Conservation (phyloP, 1,284 basidiomycete species). For the Tremellales sp. region DNA sequence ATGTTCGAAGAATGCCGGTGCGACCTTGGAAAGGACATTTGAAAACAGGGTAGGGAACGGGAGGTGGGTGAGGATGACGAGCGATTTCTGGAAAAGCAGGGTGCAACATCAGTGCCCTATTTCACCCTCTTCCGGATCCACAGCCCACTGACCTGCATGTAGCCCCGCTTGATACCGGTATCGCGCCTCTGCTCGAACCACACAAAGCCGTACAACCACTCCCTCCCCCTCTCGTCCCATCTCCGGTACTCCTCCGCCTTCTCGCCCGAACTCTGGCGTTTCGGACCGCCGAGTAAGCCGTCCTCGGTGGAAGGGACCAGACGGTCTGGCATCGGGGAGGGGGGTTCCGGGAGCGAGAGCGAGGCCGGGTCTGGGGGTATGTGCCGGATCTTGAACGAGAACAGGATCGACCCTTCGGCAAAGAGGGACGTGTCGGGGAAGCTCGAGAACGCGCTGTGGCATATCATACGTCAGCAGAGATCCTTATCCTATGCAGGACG, state of each 20-base stretch:
- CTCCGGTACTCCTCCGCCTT: slow-evolving; percentile 44
- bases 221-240: slow-evolving; percentile 44
- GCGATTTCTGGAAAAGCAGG: slow-evolving; percentile 66
- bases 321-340: slow-evolving; percentile 35
- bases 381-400: slow-evolving; percentile 55
- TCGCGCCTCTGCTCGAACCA: slow-evolving; percentile 74
- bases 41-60: slow-evolving; percentile 81
- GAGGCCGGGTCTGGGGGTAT: slow-evolving; percentile 46
- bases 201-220: slow-evolving; percentile 71
- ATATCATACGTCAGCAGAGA: neutral
- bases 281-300: neutral
- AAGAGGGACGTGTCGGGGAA: slow-evolving; percentile 88
- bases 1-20: slow-evolving; percentile 69
- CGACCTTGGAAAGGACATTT: slow-evolving; percentile 64
- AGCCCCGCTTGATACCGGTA: slow-evolving; percentile 68
- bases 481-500: neutral
- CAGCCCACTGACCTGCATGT: slow-evolving; percentile 64
- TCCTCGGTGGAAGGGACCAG: slow-evolving; percentile 1
- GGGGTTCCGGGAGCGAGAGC: slow-evolving; percentile 36
- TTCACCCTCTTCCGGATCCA: slow-evolving; percentile 7
- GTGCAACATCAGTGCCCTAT: slow-evolving; percentile 1
- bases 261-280: slow-evolving; percentile 20
- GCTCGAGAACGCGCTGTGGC: slow-evolving; percentile 79
- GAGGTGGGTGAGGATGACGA: slow-evolving; percentile 78
- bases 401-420: slow-evolving; percentile 53